phyloP scores from a whole-genome alignment of 2,329 filamentous ascomycete species.

The Fusarium hainanense region DNA sequence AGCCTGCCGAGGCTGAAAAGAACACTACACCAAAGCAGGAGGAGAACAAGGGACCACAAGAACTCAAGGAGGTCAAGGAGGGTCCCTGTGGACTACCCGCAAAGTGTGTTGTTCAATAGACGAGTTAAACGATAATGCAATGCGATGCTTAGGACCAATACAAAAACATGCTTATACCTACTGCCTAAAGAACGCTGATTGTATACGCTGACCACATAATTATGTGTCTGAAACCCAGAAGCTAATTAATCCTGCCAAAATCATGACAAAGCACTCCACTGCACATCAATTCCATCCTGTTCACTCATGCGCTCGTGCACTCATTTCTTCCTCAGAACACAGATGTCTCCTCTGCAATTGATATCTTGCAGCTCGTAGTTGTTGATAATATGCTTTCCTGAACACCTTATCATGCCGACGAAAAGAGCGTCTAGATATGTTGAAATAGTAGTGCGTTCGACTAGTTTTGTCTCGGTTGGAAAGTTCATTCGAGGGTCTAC shows the following conservation, averaged over 20 bases:
- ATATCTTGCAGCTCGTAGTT: constrained; percentile 44
- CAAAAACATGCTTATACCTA: constrained; percentile 19
- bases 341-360: constrained; percentile 47
- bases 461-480: neutral
- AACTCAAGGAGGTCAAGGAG: constrained; percentile 63
- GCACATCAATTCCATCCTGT: neutral
- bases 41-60: constrained; percentile 40
- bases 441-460: neutral
- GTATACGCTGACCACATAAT: constrained; percentile 2
- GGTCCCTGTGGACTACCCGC: constrained; percentile 81
- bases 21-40: constrained; percentile 36
- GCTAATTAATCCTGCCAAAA: neutral
- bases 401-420: constrained; percentile 42
- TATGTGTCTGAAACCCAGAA: neutral
- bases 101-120: constrained; percentile 76
- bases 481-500: constrained; percentile 51
- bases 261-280: neutral
- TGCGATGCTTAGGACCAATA: constrained; percentile 28
- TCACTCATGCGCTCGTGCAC: neutral
- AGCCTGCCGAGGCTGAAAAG: constrained; percentile 33
- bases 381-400: constrained; percentile 37
- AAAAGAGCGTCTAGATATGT: constrained; percentile 43
- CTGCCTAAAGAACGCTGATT: neutral
- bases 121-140: constrained; percentile 30
- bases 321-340: constrained; percentile 5